Evolutionary conservation across 2,329 filamentous ascomycete species (phyloP).

Genomic region (Ceratocystis colombiana): DNA sequence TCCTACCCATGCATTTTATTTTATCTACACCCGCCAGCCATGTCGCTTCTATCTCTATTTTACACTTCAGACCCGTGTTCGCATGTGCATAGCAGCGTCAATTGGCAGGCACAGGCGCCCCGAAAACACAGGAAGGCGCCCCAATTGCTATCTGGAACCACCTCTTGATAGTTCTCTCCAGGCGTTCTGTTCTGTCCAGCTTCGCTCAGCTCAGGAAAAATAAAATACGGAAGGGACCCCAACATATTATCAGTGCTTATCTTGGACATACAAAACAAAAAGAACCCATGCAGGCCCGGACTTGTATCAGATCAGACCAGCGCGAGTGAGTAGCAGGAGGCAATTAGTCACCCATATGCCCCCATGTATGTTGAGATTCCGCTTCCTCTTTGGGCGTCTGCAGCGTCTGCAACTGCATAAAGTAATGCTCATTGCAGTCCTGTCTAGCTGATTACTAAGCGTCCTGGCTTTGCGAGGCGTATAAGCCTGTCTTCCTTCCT

Average conservation of each 20-base stretch:
- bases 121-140: too few species aligned
- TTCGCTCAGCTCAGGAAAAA: too few species aligned
- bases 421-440: background rate
- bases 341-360: slow-evolving; percentile 10
- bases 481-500: background rate
- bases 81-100: too few species aligned
- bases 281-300: background rate
- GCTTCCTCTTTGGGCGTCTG: background rate
- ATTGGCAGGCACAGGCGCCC: too few species aligned
- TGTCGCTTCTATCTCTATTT: background rate
- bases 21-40: background rate
- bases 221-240: too few species aligned
- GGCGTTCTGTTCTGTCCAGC: too few species aligned
- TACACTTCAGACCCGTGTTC: background rate
- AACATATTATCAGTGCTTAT: slow-evolving; percentile 1
- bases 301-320: background rate
- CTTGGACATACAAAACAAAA: background rate
- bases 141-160: too few species aligned
- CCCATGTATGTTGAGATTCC: background rate
- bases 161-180: too few species aligned
- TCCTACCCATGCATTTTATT: background rate
- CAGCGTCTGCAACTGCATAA: background rate
- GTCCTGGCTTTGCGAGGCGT: background rate
- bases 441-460: background rate
- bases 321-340: background rate